Conservation (phyloP, 495 filamentous ascomycete species). For the Stereocaulon alpinum region DNA sequence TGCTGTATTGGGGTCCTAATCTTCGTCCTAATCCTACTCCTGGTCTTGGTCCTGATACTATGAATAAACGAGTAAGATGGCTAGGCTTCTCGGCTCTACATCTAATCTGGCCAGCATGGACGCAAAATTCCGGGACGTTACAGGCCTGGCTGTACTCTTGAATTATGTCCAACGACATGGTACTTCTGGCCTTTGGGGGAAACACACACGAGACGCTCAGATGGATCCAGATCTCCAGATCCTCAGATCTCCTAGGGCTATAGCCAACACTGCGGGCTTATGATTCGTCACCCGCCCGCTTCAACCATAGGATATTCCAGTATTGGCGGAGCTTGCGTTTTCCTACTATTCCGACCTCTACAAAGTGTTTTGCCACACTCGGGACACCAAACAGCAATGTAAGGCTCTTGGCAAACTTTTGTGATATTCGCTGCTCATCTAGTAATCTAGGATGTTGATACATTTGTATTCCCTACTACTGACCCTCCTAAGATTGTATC, state of each 20-base stretch:
- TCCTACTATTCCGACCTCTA: background rate
- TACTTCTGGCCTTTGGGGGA: too few relatives aligned
- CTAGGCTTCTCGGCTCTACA: background rate
- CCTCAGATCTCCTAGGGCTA: too few relatives aligned
- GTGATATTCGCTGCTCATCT: background rate
- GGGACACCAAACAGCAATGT: background rate
- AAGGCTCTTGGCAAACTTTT: background rate
- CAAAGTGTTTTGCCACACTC: background rate
- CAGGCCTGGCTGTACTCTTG: background rate
- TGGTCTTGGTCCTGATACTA: conserved; percentile 59
- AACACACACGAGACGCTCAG: too few relatives aligned
- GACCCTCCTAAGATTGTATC: background rate
- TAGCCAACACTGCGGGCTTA: too few relatives aligned
- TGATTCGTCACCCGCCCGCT: too few relatives aligned
- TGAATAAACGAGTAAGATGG: conserved; percentile 25
- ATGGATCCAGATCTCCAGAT: too few relatives aligned
- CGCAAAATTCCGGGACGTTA: background rate
- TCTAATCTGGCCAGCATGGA: background rate
- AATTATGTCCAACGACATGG: too few relatives aligned
- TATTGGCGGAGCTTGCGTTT: background rate
- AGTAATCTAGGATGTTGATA: background rate
- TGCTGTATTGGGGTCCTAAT: conserved; percentile 87
- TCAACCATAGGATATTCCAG: too few relatives aligned
- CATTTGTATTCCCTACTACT: background rate
- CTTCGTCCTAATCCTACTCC: conserved; percentile 69